Evolutionary conservation across 2,329 filamentous ascomycete genomes (phyloP).

Genomic region (Calonectria leucothoes): DNA sequence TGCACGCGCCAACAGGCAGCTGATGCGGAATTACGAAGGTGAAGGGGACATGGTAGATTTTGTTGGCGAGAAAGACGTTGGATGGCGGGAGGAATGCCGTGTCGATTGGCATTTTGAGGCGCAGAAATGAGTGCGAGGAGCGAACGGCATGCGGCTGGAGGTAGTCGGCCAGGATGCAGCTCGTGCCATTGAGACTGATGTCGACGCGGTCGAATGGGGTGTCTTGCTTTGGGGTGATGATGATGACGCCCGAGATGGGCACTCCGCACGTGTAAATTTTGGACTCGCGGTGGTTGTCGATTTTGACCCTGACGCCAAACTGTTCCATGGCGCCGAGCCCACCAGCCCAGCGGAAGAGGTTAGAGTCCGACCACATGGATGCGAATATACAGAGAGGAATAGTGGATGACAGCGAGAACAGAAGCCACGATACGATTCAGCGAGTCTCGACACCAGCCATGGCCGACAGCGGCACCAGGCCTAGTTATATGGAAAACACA

Average conservation of each 20-base stretch:
- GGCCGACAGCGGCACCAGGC: neutral
- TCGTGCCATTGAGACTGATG: conserved; percentile 21
- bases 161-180: conserved; percentile 20
- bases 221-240: conserved; percentile 16
- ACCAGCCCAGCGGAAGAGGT: neutral
- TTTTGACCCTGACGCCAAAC: conserved; percentile 21
- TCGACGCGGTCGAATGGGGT: conserved; percentile 26
- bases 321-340: neutral
- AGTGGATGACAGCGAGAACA: neutral
- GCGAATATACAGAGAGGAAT: neutral
- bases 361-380: neutral
- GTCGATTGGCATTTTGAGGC: conserved; percentile 30
- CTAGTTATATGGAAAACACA: neutral
- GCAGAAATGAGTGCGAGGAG: conserved; percentile 27
- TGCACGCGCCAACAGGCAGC: conserved; percentile 29
- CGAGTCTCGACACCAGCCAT: neutral
- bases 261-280: conserved; percentile 35
- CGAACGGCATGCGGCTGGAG: conserved; percentile 27
- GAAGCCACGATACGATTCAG: neutral
- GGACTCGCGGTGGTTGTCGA: conserved; percentile 33
- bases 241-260: conserved; percentile 23
- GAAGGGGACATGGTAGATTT: conserved; percentile 27
- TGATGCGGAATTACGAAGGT: conserved; percentile 35
- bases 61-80: conserved; percentile 15
- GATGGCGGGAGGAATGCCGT: conserved; percentile 7